Percentiles rank a stretch among this genome's conserved stretches.
These are phyloP conservation scores for Pseudonectria foliicola DNA, from an alignment of 2,329 filamentous ascomycete genomes.

Conservation along the genomic window DNA sequence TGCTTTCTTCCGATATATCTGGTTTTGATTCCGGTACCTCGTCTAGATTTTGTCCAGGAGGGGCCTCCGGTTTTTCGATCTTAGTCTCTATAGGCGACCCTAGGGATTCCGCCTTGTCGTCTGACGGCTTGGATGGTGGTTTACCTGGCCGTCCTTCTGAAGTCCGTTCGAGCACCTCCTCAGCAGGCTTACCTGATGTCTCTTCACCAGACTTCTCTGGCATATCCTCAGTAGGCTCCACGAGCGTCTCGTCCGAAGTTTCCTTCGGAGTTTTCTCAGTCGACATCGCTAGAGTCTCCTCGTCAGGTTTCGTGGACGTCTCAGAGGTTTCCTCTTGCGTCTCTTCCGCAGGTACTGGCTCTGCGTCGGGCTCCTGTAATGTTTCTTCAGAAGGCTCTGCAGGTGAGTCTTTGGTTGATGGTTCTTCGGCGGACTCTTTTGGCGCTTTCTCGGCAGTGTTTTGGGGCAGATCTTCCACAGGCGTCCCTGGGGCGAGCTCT, in stretches of 20 bases:
- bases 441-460: too few relatives aligned
- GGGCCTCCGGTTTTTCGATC: too few relatives aligned
- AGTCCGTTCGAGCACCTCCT: neutral
- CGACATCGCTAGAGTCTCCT: neutral
- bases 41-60: too few relatives aligned
- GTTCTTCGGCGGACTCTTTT: constrained; percentile 3
- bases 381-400: neutral
- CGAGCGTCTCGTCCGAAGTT: neutral
- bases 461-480: too few relatives aligned
- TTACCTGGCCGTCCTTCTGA: too few relatives aligned
- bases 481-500: too few relatives aligned
- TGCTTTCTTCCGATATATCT: neutral
- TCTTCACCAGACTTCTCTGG: too few relatives aligned
- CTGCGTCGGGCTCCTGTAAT: constrained; percentile 2
- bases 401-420: constrained; percentile 1
- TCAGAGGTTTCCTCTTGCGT: constrained; percentile 4
- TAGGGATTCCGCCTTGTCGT: constrained; percentile 5
- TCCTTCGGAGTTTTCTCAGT: too few relatives aligned
- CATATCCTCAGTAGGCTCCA: neutral
- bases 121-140: neutral
- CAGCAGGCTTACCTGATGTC: neutral
- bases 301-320: constrained; percentile 1
- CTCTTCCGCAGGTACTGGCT: neutral
- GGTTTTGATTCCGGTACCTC: neutral
- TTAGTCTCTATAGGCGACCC: too few relatives aligned